Percentiles rank a stretch among this genome's conserved stretches.
These are phyloP conservation scores for Mucor circinelloides DNA, from an alignment of 371 early-diverging fungal genomes.

Conservation along the genomic window DNA sequence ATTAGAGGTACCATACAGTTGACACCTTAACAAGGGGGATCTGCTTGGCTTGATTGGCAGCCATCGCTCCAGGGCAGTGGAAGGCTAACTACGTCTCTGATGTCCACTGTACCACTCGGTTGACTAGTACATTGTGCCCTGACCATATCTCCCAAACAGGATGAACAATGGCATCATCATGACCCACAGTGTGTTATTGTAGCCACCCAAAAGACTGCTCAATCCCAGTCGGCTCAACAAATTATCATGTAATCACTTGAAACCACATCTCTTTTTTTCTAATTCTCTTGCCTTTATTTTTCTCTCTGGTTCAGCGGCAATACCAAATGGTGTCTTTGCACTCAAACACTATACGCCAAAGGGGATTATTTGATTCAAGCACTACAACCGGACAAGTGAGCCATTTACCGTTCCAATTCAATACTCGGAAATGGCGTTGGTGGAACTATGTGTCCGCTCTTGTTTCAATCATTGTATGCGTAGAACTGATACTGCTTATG, in stretches of 20 bases:
- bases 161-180: not conserved
- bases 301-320: not conserved
- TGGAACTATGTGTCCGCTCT: slow-evolving; percentile 13
- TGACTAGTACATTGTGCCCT: not conserved
- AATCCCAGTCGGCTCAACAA: not conserved
- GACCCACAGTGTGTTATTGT: no score
- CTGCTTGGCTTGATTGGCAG: no score
- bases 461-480: not conserved
- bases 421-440: slow-evolving; percentile 17
- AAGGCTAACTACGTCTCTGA: not conserved
- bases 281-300: not conserved
- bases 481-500: slow-evolving; percentile 15
- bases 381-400: not conserved
- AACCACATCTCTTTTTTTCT: not conserved
- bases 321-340: not conserved
- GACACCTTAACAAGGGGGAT: no score
- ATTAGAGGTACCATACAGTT: not conserved
- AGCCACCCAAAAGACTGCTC: not conserved
- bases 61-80: not conserved
- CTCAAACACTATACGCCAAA: not conserved
- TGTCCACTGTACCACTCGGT: not conserved
- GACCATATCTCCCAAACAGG: not conserved
- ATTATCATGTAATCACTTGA: not conserved
- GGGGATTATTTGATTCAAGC: not conserved
- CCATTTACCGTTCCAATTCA: slow-evolving; percentile 7